Conservation (phyloP, 2,329 filamentous ascomycete species). For the Taxawa tesnikishii region DNA sequence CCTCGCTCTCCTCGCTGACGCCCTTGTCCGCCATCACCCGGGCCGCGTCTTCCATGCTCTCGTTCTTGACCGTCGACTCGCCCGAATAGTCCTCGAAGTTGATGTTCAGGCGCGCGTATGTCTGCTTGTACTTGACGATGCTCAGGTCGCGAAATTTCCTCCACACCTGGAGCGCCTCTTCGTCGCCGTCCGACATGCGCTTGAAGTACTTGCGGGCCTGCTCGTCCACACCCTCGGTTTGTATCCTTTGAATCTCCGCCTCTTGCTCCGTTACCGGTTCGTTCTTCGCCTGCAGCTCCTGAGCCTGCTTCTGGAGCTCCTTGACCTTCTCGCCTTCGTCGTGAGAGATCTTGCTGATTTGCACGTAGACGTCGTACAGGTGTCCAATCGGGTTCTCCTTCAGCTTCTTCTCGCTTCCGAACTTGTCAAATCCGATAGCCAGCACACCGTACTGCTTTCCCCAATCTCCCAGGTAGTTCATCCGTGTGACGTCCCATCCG, state of each 20-base stretch:
- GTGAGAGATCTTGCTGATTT: slow-evolving; percentile 52
- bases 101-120: slow-evolving; percentile 53
- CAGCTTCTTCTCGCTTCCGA: slow-evolving; percentile 61
- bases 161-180: slow-evolving; percentile 48
- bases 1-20: slow-evolving; percentile 52
- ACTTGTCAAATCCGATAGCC: slow-evolving; percentile 62
- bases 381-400: slow-evolving; percentile 67
- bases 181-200: slow-evolving; percentile 53
- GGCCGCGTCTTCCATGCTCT: slow-evolving; percentile 51
- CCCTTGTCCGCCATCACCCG: slow-evolving; percentile 45
- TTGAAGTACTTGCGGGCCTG: slow-evolving; percentile 61
- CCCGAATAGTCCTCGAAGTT: slow-evolving; percentile 55
- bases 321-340: slow-evolving; percentile 56
- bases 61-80: slow-evolving; percentile 53
- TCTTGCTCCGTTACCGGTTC: slow-evolving; percentile 37
- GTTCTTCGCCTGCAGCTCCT: slow-evolving; percentile 28
- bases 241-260: slow-evolving; percentile 34
- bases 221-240: slow-evolving; percentile 53
- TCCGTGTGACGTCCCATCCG: slow-evolving; percentile 57
- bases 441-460: slow-evolving; percentile 62
- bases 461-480: slow-evolving; percentile 75
- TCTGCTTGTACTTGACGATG: slow-evolving; percentile 52
- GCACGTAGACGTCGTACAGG: slow-evolving; percentile 69
- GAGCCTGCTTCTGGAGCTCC: slow-evolving; percentile 28
- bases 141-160: slow-evolving; percentile 51